Conservation (phyloP, 1,284 basidiomycete genomes). For the Malassezia cuniculi region DNA sequence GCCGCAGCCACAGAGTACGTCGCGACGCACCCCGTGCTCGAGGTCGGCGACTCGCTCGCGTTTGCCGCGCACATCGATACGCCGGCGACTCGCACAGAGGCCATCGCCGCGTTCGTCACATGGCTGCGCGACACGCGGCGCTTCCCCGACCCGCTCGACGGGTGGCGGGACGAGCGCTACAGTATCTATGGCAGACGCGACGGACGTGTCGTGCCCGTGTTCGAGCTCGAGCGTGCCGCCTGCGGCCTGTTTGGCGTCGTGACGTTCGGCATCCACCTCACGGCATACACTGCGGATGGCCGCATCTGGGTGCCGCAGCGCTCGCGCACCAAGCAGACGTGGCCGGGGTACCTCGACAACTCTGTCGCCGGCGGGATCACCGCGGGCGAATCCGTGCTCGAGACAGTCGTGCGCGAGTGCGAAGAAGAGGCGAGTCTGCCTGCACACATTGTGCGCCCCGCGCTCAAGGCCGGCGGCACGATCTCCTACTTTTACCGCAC, state of each 20-base stretch:
- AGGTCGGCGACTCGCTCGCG: not conserved
- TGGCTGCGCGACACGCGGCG: conserved; percentile 20
- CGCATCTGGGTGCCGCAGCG: conserved; percentile 77
- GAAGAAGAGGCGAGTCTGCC: conserved; percentile 77
- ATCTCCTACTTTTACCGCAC: conserved; percentile 54
- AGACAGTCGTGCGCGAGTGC: conserved; percentile 77
- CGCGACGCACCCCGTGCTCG: not conserved
- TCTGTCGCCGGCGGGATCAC: conserved; percentile 51
- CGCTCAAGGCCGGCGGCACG: conserved; percentile 50
- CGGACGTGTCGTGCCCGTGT: conserved; percentile 50
- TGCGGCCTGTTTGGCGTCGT: conserved; percentile 76
- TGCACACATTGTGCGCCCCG: conserved; percentile 53
- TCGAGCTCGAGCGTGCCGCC: conserved; percentile 76
- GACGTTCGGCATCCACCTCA: conserved; percentile 77
- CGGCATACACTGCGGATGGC: conserved; percentile 43
- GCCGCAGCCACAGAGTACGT: conserved; percentile 19
- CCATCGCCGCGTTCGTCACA: conserved; percentile 17
- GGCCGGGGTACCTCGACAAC: conserved; percentile 33
- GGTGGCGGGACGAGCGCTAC: conserved; percentile 37
- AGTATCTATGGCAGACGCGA: conserved; percentile 20
- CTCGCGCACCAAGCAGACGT: conserved; percentile 70
- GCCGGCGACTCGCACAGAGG: conserved; percentile 12
- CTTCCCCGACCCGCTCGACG: conserved; percentile 42
- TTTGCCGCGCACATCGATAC: conserved; percentile 10
- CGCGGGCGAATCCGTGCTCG: conserved; percentile 60